Conservation (phyloP, 83 land plant genomes). For the Picea abies region DNA sequence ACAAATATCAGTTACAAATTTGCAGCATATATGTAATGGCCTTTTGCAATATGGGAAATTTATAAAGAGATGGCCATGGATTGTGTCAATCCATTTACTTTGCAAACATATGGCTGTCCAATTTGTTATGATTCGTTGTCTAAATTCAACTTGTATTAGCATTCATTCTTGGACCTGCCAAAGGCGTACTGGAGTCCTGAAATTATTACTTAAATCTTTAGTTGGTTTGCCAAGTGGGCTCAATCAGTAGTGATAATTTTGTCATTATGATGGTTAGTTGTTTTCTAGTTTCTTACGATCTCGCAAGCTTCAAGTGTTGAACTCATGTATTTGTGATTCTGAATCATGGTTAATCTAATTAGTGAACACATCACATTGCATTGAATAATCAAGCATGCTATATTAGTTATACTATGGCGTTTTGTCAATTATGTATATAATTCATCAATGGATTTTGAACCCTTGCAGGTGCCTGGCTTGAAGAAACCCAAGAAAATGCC, state of each 20-base stretch:
- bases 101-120: neutral
- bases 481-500: constrained; percentile 47
- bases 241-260: too few relatives aligned
- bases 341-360: too few relatives aligned
- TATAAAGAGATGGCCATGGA: too few relatives aligned
- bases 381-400: too few relatives aligned
- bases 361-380: too few relatives aligned
- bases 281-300: too few relatives aligned
- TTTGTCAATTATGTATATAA: neutral
- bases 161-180: neutral
- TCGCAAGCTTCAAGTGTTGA: too few relatives aligned
- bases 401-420: neutral
- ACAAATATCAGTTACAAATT: neutral
- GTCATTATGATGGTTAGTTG: too few relatives aligned
- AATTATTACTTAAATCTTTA: too few relatives aligned
- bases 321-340: too few relatives aligned
- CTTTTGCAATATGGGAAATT: neutral
- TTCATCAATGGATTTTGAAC: neutral
- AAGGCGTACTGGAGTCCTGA: neutral
- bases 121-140: neutral
- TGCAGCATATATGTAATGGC: neutral
- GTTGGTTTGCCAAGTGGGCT: too few relatives aligned
- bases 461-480: constrained; percentile 46
- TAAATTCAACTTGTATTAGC: neutral
- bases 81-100: constrained; percentile 5